Conservation (phyloP, 257 asterid genomes). For the Scutellaria barbata region DNA sequence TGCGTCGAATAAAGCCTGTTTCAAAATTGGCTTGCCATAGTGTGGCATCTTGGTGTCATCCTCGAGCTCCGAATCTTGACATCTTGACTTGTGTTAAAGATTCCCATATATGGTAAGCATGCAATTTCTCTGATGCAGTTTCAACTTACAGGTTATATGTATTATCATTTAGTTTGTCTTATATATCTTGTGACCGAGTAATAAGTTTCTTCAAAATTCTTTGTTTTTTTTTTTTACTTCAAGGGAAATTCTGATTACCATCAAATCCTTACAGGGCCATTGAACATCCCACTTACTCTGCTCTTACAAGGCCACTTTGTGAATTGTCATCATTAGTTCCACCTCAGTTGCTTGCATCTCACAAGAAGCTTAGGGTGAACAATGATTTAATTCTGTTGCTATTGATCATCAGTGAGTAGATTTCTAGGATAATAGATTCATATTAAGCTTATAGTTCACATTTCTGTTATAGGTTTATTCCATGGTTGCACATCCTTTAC, state of each 20-base stretch:
- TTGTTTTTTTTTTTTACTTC: slow-evolving; percentile 24
- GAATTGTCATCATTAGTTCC: slow-evolving; percentile 94
- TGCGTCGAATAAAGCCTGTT: slow-evolving; percentile 95
- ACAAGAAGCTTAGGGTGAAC: slow-evolving; percentile 92
- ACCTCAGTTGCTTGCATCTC: slow-evolving; percentile 91
- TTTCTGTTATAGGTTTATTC: slow-evolving; percentile 68
- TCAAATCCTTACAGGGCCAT: slow-evolving; percentile 80
- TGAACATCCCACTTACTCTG: slow-evolving; percentile 98
- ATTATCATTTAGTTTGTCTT: slow-evolving; percentile 9
- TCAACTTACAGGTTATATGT: slow-evolving; percentile 21
- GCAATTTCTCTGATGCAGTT: slow-evolving; percentile 25
- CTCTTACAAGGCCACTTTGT: slow-evolving; percentile 96
- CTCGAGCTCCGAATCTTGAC: slow-evolving; percentile 99
- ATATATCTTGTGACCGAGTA: slow-evolving; percentile 9
- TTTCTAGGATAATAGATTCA: slow-evolving; percentile 16
- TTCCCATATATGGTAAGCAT: slow-evolving; percentile 90
- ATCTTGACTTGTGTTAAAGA: slow-evolving; percentile 96
- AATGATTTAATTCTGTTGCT: slow-evolving; percentile 3
- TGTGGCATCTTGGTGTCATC: slow-evolving; percentile 99
- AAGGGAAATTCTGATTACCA: slow-evolving; percentile 35
- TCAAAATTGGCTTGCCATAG: slow-evolving; percentile 96
- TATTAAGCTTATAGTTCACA: slow-evolving; percentile 23
- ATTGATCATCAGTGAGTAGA: slow-evolving; percentile 20
- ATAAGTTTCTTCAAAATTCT: slow-evolving; percentile 18
- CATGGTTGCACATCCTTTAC: slow-evolving; percentile 96